A percentile compares a stretch with the other conserved stretches of the same genome.
Evolutionary conservation across 1,284 basidiomycete genomes (phyloP).

Genomic region (Apiotrichum akiyoshidainum): DNA sequence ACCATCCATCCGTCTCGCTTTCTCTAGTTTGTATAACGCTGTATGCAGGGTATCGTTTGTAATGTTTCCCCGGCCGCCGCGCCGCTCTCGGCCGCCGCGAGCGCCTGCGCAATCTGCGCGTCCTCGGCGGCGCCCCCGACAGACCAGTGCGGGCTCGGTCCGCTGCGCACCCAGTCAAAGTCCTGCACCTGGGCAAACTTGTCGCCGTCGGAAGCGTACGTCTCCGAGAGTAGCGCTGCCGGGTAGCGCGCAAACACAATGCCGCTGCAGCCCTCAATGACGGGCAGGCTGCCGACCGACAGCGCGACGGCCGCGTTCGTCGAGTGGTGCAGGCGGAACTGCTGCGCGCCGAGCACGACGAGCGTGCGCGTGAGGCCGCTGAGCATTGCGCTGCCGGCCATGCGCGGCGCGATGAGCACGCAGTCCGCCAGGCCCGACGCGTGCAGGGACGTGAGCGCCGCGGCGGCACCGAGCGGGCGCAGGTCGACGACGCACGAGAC

Average conservation of each 20-base stretch:
- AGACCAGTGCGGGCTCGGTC: slow-evolving; percentile 72
- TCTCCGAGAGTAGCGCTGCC: not conserved
- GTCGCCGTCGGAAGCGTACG: slow-evolving; percentile 28
- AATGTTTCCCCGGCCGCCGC: not conserved
- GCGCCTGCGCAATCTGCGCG: not conserved
- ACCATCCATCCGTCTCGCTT: not conserved
- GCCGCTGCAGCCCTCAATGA: slow-evolving; percentile 66
- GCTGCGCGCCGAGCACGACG: slow-evolving; percentile 68
- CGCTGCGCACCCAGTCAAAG: slow-evolving; percentile 71
- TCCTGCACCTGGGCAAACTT: slow-evolving; percentile 61
- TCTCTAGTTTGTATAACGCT: slow-evolving; percentile 8
- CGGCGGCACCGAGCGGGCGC: slow-evolving; percentile 31
- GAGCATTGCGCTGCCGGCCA: slow-evolving; percentile 67
- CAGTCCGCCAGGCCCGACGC: slow-evolving; percentile 57
- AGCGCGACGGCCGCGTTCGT: slow-evolving; percentile 61
- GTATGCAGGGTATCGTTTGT: slow-evolving; percentile 12
- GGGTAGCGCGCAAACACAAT: slow-evolving; percentile 66
- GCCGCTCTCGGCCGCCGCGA: not conserved
- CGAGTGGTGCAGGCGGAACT: slow-evolving; percentile 80
- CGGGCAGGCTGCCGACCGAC: slow-evolving; percentile 63
- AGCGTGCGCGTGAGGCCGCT: slow-evolving; percentile 61
- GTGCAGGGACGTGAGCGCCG: slow-evolving; percentile 57
- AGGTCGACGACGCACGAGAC: slow-evolving; percentile 65
- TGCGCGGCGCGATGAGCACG: slow-evolving; percentile 59
- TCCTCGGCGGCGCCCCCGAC: slow-evolving; percentile 23